Evolutionary conservation across 441 rosid genomes (phyloP).

Genomic region (Pelargonium citronellum): DNA sequence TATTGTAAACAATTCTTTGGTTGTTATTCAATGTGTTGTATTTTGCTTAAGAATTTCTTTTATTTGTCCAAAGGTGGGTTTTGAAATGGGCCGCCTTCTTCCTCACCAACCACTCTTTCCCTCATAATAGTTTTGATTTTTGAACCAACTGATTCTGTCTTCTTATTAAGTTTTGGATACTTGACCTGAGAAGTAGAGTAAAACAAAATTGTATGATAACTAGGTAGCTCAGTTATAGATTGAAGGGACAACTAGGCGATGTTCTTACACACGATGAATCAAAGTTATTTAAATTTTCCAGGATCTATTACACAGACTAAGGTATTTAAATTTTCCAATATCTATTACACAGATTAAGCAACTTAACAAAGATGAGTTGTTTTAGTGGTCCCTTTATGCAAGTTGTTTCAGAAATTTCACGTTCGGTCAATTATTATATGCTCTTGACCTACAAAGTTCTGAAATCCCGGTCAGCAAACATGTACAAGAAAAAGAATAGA

Average conservation of each 20-base stretch:
- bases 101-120: no score
- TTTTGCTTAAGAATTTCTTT: background rate
- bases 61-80: background rate
- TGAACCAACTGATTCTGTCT: background rate
- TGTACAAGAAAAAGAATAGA: no score
- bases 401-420: constrained; percentile 6
- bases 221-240: constrained; percentile 1
- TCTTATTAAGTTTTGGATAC: background rate
- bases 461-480: background rate
- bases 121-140: no score
- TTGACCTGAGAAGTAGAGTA: background rate
- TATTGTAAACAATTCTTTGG: background rate
- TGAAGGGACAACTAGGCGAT: background rate
- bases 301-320: background rate
- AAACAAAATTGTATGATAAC: no score
- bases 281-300: background rate
- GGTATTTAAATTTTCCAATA: background rate
- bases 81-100: no score
- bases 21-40: no score
- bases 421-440: background rate
- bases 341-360: background rate
- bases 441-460: background rate
- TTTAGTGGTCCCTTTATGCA: background rate
- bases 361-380: background rate
- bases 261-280: background rate